A percentile compares a stretch with the other conserved stretches of the same genome.
phyloP scores from a whole-genome alignment of 2,329 filamentous ascomycete genomes.

The Xylaria sp. region DNA sequence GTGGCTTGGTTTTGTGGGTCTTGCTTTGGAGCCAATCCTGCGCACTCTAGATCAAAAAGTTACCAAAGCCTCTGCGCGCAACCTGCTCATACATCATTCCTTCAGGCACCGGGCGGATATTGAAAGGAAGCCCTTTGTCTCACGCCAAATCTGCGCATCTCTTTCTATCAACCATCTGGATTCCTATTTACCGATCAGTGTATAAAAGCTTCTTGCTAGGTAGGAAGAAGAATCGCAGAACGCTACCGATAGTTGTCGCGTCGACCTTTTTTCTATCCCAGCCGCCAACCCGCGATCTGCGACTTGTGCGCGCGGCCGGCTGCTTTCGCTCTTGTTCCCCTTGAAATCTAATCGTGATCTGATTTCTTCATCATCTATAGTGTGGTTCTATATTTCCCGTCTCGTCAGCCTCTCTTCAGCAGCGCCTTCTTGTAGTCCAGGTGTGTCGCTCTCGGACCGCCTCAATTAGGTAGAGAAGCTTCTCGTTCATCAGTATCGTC shows the following conservation, averaged over 20 bases:
- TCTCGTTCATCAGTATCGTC: conserved; percentile 8
- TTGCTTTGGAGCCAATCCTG: conserved; percentile 8
- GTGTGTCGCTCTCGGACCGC: neutral
- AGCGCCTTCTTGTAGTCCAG: neutral
- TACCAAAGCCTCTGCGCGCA: conserved; percentile 27
- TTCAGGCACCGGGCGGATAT: conserved; percentile 13
- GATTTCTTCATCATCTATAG: conserved; percentile 1
- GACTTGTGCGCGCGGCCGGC: neutral
- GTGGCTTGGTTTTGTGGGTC: neutral
- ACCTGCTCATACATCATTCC: conserved; percentile 8
- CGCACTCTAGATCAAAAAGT: conserved; percentile 3
- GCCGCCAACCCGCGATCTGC: neutral
- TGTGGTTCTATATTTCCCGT: neutral
- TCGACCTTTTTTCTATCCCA: conserved; percentile 11
- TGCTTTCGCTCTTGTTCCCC: neutral
- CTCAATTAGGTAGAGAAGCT: conserved; percentile 11
- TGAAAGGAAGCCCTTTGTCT: conserved; percentile 21
- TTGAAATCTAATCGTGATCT: neutral
- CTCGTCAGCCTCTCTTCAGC: neutral
- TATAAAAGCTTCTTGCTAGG: neutral
- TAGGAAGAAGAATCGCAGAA: neutral
- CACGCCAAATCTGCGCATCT: neutral
- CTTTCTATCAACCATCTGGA: neutral
- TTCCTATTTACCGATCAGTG: neutral
- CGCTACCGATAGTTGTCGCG: conserved; percentile 10